Conservation (phyloP, 2,329 filamentous ascomycete genomes). For the Neopestalotiopsis sp. region DNA sequence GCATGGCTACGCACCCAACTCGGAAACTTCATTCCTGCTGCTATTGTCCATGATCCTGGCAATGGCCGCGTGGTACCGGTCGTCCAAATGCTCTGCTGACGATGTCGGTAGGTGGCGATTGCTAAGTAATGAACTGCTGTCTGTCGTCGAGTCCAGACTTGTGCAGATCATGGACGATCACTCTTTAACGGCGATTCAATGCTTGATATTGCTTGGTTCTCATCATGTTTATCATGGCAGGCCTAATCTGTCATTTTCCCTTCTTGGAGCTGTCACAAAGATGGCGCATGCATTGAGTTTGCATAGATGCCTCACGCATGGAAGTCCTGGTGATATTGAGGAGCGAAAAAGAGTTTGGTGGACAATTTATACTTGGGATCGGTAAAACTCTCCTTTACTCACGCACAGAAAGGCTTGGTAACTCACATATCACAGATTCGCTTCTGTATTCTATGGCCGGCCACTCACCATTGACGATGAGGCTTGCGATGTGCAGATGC, state of each 20-base stretch:
- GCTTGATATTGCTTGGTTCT: background rate
- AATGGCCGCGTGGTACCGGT: slow-evolving; percentile 1
- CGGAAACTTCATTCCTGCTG: background rate
- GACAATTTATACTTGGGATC: slow-evolving; percentile 8
- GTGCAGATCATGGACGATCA: background rate
- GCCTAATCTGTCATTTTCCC: background rate
- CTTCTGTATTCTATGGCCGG: background rate
- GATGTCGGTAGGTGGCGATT: background rate
- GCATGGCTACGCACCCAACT: background rate
- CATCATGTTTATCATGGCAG: background rate
- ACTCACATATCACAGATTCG: background rate
- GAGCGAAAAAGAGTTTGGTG: slow-evolving; percentile 2
- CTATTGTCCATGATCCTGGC: background rate
- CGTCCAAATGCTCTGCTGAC: background rate
- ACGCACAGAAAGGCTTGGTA: background rate
- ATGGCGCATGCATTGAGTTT: background rate
- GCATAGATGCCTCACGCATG: background rate
- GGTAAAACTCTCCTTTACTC: background rate
- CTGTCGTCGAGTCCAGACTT: background rate
- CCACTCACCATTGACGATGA: background rate
- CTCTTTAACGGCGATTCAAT: background rate
- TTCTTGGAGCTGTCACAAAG: background rate
- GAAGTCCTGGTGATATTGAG: background rate
- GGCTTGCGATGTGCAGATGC: background rate
- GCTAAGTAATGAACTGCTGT: background rate